A percentile compares a stretch with the other conserved stretches of the same genome.
These are phyloP conservation scores for Oryza meyeriana DNA, from an alignment of 176 grass and related monocot genomes.

Conservation along the genomic window DNA sequence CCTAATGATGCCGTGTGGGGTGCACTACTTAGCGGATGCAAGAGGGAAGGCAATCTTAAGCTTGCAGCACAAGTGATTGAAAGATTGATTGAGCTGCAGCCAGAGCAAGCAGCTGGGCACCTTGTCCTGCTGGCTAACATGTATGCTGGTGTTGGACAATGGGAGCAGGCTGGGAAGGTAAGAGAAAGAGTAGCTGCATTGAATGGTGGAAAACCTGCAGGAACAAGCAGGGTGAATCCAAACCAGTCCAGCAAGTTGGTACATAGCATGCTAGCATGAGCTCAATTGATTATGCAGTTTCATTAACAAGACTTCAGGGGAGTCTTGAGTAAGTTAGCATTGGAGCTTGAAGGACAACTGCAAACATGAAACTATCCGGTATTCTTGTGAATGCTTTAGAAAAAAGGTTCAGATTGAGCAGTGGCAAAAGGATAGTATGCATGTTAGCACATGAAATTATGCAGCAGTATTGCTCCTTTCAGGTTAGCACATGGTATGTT, in stretches of 20 bases:
- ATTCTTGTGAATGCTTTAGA: background rate
- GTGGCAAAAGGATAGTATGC: constrained; percentile 9
- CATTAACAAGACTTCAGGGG: background rate
- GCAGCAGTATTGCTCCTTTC: background rate
- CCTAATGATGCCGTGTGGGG: constrained; percentile 46
- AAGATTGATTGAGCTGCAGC: constrained; percentile 42
- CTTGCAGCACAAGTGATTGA: constrained; percentile 47
- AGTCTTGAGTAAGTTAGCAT: background rate
- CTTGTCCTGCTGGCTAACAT: constrained; percentile 63
- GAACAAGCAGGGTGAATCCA: constrained; percentile 42
- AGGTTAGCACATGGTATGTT: constrained; percentile 30
- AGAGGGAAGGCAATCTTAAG: constrained; percentile 46
- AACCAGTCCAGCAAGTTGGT: constrained; percentile 22
- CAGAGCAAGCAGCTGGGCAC: constrained; percentile 45
- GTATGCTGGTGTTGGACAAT: constrained; percentile 40
- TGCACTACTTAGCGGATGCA: constrained; percentile 57
- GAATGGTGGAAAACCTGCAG: constrained; percentile 42
- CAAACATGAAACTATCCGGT: background rate
- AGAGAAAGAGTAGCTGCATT: constrained; percentile 46
- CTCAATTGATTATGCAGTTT: background rate
- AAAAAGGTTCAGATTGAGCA: background rate
- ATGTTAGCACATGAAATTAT: constrained; percentile 11
- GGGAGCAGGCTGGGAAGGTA: constrained; percentile 38
- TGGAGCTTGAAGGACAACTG: background rate
- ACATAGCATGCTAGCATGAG: background rate